Base-by-base conservation (phyloP, 768 basidiomycete genomes). In the Russula dissimulans region DNA sequence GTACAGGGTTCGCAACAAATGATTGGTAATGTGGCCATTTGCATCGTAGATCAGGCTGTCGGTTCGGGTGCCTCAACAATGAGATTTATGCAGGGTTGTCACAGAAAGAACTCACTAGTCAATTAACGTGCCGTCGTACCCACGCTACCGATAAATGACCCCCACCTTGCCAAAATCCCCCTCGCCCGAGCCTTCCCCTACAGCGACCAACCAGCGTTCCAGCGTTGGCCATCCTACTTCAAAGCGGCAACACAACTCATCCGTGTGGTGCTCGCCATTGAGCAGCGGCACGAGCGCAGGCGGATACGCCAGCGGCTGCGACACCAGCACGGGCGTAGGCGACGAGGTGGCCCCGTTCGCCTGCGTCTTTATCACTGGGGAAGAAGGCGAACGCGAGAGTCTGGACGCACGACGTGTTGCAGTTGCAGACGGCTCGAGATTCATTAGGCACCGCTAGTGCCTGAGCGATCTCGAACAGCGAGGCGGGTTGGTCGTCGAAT, bases 211-310 rank as follows among this genome's bases (percentile, higher is more conserved):
- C 87, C 86, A 91, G 58, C 78, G 79, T 70, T 90, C 85, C 55
- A 98, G 74, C 73, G 34, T 36, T 10, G 34, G 34, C 34, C 34
- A 36, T 2, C 88, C 86, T 36, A 86, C 84, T 64, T 90, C 85
- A 67, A 95, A 95, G 62, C 71, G 79, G 29, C 89, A 84, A 48
- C 88, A 86, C 46, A 98, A 73, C 73, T 97, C 95, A 69, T 98
- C 95, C 2, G 91, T 87, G 71, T 94, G 88, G 70, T 93, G 94
- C 57, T 86, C 88, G 9, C 95, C 97, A 67, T 98, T 87, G 12
- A 98, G 76, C 60, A 91, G 70, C 3, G 76, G 63, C 31, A 78
- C 66, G 29, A 94, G 66, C 12, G 82, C 81, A 5, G 76, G 74
- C 8, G 89, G 89, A 65, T 79, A 81, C n/a, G 72, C 66, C 17